A percentile compares a stretch with the other conserved stretches of the same genome.
These are phyloP conservation scores for Lactifluus pinguis DNA, from an alignment of 768 basidiomycete species.

Conservation along the genomic window DNA sequence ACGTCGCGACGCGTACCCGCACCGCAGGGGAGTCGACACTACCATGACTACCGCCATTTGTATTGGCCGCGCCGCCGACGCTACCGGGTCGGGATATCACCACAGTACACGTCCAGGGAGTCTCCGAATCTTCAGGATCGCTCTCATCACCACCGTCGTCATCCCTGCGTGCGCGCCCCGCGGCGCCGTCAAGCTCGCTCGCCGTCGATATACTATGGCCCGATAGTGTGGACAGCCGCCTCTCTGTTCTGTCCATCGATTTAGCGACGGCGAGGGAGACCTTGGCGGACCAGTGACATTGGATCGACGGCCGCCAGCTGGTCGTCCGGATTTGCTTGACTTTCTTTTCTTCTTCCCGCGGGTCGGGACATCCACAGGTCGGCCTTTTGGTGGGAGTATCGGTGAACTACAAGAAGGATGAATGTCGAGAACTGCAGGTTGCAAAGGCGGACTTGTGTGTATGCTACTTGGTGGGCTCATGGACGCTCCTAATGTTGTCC, in stretches of 20 bases:
- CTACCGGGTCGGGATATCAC: slow-evolving; percentile 42
- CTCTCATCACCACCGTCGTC: slow-evolving; percentile 65
- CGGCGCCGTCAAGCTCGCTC: slow-evolving; percentile 3
- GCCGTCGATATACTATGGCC: slow-evolving; percentile 14
- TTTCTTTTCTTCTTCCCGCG: slow-evolving; percentile 30
- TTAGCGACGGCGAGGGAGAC: background rate
- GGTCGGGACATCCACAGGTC: slow-evolving; percentile 61
- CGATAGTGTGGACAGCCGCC: slow-evolving; percentile 10
- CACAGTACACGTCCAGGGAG: slow-evolving; percentile 89
- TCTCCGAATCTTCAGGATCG: slow-evolving; percentile 94
- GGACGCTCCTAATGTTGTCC: slow-evolving; percentile 6
- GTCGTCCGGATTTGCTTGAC: background rate
- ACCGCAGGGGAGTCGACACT: slow-evolving; percentile 7
- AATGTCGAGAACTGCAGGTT: slow-evolving; percentile 53
- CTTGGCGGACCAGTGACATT: background rate
- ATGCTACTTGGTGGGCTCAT: background rate
- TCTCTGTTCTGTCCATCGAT: background rate
- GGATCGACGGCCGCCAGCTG: background rate
- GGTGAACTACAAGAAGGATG: slow-evolving; percentile 55
- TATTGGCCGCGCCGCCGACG: slow-evolving; percentile 5
- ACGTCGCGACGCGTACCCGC: slow-evolving; percentile 65
- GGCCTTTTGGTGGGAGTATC: slow-evolving; percentile 29
- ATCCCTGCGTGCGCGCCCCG: slow-evolving; percentile 14
- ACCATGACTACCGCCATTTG: background rate
- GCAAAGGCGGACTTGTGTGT: slow-evolving; percentile 21